Percentiles rank a stretch among this genome's conserved stretches.
Conservation (phyloP, 2,329 filamentous ascomycete genomes). For the Trichoderma sp. region DNA sequence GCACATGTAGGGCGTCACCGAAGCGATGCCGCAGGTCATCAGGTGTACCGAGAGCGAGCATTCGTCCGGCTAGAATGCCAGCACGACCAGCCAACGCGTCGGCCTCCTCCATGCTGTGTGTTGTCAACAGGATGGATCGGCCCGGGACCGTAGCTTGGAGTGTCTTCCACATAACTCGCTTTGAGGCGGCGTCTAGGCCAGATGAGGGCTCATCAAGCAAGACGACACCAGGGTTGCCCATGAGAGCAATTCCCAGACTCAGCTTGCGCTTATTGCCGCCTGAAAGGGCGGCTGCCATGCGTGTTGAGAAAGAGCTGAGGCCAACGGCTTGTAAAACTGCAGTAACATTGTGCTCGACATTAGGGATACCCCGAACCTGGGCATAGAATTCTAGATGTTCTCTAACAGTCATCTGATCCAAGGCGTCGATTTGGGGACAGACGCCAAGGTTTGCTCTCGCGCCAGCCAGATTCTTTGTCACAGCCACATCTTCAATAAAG, state of each 20-base stretch:
- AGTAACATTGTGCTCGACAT: conserved; percentile 74
- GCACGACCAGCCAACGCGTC: conserved; percentile 82
- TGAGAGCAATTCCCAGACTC: conserved; percentile 83
- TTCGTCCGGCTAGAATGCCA: conserved; percentile 81
- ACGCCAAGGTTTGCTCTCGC: conserved; percentile 83
- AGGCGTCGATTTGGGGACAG: conserved; percentile 84
- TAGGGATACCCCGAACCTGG: conserved; percentile 72
- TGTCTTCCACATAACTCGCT: conserved; percentile 91
- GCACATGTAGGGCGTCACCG: conserved; percentile 78
- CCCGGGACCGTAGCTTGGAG: conserved; percentile 72
- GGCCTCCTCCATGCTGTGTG: conserved; percentile 94
- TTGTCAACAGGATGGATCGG: conserved; percentile 83
- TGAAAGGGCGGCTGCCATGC: conserved; percentile 78
- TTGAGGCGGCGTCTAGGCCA: conserved; percentile 87
- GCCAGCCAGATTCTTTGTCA: conserved; percentile 68
- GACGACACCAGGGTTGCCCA: conserved; percentile 86
- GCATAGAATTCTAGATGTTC: conserved; percentile 92
- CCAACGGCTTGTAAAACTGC: conserved; percentile 82
- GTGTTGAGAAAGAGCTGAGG: conserved; percentile 66
- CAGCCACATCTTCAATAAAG: conserved; percentile 74
- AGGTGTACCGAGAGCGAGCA: conserved; percentile 81
- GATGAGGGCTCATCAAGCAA: conserved; percentile 87
- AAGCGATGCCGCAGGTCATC: conserved; percentile 72
- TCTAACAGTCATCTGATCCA: conserved; percentile 86
- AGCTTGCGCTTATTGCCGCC: conserved; percentile 96